Conservation (phyloP, 768 basidiomycete genomes). For the Tulasnella sp. region DNA sequence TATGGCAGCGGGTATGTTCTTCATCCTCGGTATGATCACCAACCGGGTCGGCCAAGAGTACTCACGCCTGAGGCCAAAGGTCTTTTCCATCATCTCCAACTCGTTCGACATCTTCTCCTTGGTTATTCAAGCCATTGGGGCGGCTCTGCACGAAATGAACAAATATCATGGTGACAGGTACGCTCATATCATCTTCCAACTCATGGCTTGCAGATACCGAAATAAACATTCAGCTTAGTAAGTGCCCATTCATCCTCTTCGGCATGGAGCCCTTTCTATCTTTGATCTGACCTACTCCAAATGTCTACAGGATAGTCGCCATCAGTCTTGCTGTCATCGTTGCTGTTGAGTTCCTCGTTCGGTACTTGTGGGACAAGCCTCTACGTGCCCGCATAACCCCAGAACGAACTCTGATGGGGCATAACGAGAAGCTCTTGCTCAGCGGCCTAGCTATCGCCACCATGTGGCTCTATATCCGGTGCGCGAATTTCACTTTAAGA, state of each 20-base stretch:
- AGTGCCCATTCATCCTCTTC: too few relatives aligned
- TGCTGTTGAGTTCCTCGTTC: constrained; percentile 38
- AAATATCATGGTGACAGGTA: constrained; percentile 15
- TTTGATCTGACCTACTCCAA: too few relatives aligned
- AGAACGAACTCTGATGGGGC: background rate
- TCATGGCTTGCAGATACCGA: constrained; percentile 4
- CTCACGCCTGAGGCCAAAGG: constrained; percentile 14
- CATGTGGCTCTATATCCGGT: constrained; percentile 27
- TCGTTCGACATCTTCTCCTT: constrained; percentile 31
- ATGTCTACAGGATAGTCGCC: constrained; percentile 28
- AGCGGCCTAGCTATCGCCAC: constrained; percentile 21
- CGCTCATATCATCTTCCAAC: constrained; percentile 20
- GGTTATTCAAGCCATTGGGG: constrained; percentile 36
- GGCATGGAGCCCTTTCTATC: too few relatives aligned
- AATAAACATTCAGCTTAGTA: too few relatives aligned
- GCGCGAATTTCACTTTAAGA: too few relatives aligned
- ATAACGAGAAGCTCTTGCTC: constrained; percentile 15
- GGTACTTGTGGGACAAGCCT: constrained; percentile 33
- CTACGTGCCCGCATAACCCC: constrained; percentile 16
- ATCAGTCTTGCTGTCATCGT: constrained; percentile 35
- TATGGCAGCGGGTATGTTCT: constrained; percentile 28
- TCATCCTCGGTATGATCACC: constrained; percentile 26
- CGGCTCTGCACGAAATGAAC: constrained; percentile 20
- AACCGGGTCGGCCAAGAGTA: constrained; percentile 19
- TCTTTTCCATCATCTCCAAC: background rate